Conservation (phyloP, 2,329 filamentous ascomycete species). For the Paecilomyces niveus region DNA sequence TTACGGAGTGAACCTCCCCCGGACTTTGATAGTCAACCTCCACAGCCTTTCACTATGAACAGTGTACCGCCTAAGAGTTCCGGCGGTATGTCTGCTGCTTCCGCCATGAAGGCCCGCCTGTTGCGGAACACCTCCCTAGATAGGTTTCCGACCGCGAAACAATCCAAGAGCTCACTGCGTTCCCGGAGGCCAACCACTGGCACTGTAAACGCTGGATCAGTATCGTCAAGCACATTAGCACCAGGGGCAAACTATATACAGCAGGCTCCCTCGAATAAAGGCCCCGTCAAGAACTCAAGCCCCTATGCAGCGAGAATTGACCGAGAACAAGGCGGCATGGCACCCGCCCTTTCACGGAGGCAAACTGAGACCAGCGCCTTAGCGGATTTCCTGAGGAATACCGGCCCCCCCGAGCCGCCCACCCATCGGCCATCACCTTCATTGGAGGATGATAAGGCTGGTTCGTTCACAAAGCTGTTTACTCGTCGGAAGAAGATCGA, state of each 20-base stretch:
- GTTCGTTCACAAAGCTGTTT: constrained; percentile 18
- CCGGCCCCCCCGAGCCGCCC: constrained; percentile 51
- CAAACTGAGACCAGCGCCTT: constrained; percentile 55
- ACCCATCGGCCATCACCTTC: constrained; percentile 7
- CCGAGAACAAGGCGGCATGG: constrained; percentile 23
- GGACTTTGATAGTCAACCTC: constrained; percentile 15
- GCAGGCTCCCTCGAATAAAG: constrained; percentile 9
- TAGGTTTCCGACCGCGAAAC: constrained; percentile 20
- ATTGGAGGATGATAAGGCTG: constrained; percentile 9
- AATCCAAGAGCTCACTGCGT: constrained; percentile 26
- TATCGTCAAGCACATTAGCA: background rate
- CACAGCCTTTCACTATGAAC: constrained; percentile 22
- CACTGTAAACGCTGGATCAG: background rate
- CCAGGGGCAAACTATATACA: background rate
- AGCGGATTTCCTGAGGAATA: constrained; percentile 65
- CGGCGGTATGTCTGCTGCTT: constrained; percentile 10
- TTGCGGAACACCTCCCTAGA: constrained; percentile 24
- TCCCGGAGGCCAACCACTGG: constrained; percentile 10
- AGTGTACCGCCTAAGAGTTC: constrained; percentile 9
- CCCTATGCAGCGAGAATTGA: constrained; percentile 32
- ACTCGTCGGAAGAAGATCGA: constrained; percentile 18
- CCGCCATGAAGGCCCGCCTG: constrained; percentile 29
- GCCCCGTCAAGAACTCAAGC: constrained; percentile 25
- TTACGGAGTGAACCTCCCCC: constrained; percentile 39
- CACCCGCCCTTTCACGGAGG: constrained; percentile 16